Percentiles rank a stretch among this genome's conserved stretches.
Conservation (phyloP, 345 rosid species). For the Sonneratia alba region DNA sequence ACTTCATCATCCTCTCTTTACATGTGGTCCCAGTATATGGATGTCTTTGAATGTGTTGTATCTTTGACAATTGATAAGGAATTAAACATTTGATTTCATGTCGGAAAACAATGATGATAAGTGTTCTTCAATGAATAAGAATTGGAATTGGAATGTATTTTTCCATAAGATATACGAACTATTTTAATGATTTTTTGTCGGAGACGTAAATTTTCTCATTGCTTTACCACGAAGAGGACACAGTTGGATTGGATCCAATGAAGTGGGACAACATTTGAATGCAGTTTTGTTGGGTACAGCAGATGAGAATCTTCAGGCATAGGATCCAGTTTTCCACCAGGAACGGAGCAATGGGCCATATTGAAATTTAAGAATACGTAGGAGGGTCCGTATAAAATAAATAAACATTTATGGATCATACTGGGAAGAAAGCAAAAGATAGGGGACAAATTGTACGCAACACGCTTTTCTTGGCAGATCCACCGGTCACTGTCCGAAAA, state of each 20-base stretch:
- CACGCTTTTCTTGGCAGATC: slow-evolving; percentile 1
- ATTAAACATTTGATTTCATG: no score
- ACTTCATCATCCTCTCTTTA: not conserved
- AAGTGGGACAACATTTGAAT: no score
- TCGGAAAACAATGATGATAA: no score
- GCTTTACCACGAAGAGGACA: no score
- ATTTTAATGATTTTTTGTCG: no score
- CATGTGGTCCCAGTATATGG: not conserved
- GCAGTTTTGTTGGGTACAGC: no score
- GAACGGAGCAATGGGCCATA: not conserved
- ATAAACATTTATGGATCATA: not conserved
- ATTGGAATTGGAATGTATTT: not conserved
- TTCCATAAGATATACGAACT: no score
- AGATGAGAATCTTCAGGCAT: no score
- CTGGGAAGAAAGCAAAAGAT: not conserved
- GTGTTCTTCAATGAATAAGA: not conserved
- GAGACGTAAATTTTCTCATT: no score
- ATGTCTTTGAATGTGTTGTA: not conserved
- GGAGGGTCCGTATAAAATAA: not conserved
- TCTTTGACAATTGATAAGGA: no score
- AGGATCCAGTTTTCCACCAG: not conserved
- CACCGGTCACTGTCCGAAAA: slow-evolving; percentile 8
- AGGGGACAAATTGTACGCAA: not conserved
- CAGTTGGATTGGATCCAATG: no score
- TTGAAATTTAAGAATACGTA: not conserved